Evolutionary conservation across 2,329 filamentous ascomycete species (phyloP), one percentile per base, ranked within the genome.

Genomic region (Aspergillus aculeatinus): DNA sequence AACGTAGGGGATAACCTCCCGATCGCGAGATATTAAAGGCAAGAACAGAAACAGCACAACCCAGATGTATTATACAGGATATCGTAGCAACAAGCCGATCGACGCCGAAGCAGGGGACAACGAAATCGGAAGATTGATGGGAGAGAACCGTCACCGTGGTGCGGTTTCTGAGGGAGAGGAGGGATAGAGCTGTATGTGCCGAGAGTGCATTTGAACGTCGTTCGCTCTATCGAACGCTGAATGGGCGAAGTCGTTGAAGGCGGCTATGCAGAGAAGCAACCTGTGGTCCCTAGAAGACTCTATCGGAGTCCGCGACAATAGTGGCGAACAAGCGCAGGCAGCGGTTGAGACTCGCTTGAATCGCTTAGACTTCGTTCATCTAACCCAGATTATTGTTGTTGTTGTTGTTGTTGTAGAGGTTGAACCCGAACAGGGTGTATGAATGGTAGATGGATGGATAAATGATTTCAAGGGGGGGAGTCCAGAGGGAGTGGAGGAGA

Each of bases 61-160:
- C 68, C 72, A 68, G 65, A 67, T 76, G 75, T 77, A 77, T 77
- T 77, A 72, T 78, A 78, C 76, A 78, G 74, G 75, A 76, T 78
- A 78, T 77, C 74, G 69, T 69, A 66, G 39, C 67, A 67, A 71
- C 57, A 69, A 68, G 63, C 66, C 68, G 69, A 72, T 68, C 64
- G 72, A 75, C 72, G 71, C 72, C 72, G 69, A 69, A 62, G 57
- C 67, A 68, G 61, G 64, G 63, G 58, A 66, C 61, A 60, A 68
- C 65, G 55, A 65, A 65, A 63, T 63, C 58, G 58, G 54, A 60
- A 61, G 53, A 60, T 61, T 63, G 61, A 62, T 64, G 61, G 39
- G 16, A 67, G 66, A 72, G 65, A 70, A 73, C 75, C 73, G 77
- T 79, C 77, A 79, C 76, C 77, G 75, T 61, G 71, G 76, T 64